Evolutionary conservation across 352 stramenopile species (phyloP).

Genomic region (Globisporangium heterothallicum): DNA sequence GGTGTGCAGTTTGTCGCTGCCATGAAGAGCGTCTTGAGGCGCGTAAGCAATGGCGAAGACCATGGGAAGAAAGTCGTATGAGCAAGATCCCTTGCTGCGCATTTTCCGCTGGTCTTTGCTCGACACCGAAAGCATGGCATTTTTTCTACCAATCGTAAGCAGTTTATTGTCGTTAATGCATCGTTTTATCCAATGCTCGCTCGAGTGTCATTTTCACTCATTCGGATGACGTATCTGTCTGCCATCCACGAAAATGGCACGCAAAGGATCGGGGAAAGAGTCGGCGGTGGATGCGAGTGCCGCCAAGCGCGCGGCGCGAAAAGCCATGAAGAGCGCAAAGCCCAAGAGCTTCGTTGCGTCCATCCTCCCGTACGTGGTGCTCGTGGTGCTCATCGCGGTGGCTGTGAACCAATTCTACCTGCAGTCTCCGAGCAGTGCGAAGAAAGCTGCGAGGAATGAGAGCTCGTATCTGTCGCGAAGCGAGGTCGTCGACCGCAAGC

Average conservation of each 20-base stretch:
- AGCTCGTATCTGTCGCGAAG: conserved; percentile 18
- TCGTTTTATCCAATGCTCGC: neutral
- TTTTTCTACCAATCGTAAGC: neutral
- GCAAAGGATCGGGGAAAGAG: conserved; percentile 12
- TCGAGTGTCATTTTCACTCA: too few species aligned
- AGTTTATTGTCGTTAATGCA: neutral
- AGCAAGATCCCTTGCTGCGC: neutral
- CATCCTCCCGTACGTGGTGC: conserved; percentile 7
- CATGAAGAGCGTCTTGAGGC: conserved; percentile 24
- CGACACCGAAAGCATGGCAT: neutral
- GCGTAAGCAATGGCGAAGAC: conserved; percentile 1
- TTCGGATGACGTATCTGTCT: neutral
- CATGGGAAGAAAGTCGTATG: conserved; percentile 6
- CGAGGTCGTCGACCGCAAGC: conserved; percentile 33
- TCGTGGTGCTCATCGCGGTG: conserved; percentile 7
- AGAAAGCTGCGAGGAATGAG: neutral
- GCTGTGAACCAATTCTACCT: conserved; percentile 11
- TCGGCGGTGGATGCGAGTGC: neutral
- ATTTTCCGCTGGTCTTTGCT: neutral
- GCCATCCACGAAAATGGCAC: conserved; percentile 10
- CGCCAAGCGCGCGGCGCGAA: conserved; percentile 1
- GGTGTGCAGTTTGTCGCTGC: conserved; percentile 53
- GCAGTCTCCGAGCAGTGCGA: conserved; percentile 1
- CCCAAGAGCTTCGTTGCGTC: neutral
- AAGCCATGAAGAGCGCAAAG: conserved; percentile 2